Base-by-base conservation (phyloP, 192 early-diverging fungal species). In the Rhizoclosmatium globosum region DNA sequence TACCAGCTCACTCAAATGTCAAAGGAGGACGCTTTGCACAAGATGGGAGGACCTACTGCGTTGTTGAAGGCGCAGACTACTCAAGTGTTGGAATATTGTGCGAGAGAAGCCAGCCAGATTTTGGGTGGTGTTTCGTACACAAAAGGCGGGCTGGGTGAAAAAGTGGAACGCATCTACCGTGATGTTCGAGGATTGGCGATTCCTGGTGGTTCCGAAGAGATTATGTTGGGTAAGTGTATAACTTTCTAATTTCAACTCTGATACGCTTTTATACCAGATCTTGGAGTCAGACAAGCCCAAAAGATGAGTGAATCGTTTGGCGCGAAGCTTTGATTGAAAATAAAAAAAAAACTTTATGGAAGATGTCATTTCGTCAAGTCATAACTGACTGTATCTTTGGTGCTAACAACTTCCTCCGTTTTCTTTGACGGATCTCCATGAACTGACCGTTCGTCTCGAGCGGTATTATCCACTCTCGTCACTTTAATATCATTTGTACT, bases 51-150 rank as follows among this genome's bases (percentile, higher is more conserved):
- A 3, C 93, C 93, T 2, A 94, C 95, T 82, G 95, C 95, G 7
- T 80, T 96, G 62, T 86, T 93, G 74, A 96, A 96, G 83, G 94
- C 93, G 11, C 93, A 95, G 75, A 64, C 90, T 1, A 94, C 93
- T 4, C 93, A 92, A 73, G 94, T 94, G 2, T 89, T 96, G 72
- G 94, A 96, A 76, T 96, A 83, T 81, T 94, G 93, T 79, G 94
- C 94, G 41, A 90, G 95, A 65, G 95, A 96, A 83, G 95, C 95
- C 13, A 86, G 92, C 23, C 95, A 95, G 83, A 95, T 96, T 78
- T 93, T 95, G 87, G 95, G 95, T 75, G 95, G 95, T 47, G 73
- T 96, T 38, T 79, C 92, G 1, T 96, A 95, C 71, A 78, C 66
- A 23, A 68, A 68, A 61, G 95, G 95, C 42, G 92, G 89, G 2